These are phyloP conservation scores for Neocallimastix lanati DNA, from an alignment of 192 early-diverging fungal species.

Conservation along the genomic window DNA sequence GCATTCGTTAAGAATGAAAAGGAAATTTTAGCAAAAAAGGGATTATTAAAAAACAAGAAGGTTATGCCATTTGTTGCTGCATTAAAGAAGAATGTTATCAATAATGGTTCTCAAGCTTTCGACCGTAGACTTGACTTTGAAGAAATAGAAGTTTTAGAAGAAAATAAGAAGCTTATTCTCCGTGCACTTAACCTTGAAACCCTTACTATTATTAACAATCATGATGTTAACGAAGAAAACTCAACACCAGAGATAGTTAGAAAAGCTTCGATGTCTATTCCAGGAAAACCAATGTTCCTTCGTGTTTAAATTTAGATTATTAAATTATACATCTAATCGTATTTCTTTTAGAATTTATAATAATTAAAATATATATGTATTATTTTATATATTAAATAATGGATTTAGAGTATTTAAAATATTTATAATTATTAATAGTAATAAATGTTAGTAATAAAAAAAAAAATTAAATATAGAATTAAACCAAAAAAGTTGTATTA, in stretches of 20 bases:
- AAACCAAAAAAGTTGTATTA: too few relatives aligned
- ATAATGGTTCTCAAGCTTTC: constrained; percentile 49
- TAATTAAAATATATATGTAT: too few relatives aligned
- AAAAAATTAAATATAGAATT: too few relatives aligned
- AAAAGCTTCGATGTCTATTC: constrained; percentile 19
- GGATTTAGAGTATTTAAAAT: too few relatives aligned
- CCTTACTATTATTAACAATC: constrained; percentile 1
- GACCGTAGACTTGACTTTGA: constrained; percentile 64
- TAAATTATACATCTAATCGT: too few relatives aligned
- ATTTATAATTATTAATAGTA: too few relatives aligned
- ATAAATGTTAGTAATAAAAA: too few relatives aligned
- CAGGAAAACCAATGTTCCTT: constrained; percentile 16
- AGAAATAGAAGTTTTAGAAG: constrained; percentile 52
- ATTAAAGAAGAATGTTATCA: constrained; percentile 65
- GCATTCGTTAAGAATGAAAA: constrained; percentile 59
- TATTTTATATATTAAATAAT: too few relatives aligned
- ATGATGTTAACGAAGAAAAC: not conserved
- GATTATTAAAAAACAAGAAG: constrained; percentile 81
- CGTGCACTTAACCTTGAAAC: constrained; percentile 17
- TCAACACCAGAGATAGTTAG: constrained; percentile 11
- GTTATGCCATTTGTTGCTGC: constrained; percentile 91
- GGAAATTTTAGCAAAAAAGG: constrained; percentile 37
- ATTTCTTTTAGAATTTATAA: constrained; percentile 19
- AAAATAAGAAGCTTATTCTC: constrained; percentile 20
- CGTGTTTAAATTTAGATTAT: not conserved